Conservation (phyloP, 2,329 filamentous ascomycete genomes). For the Epichloe brachyelytri region DNA sequence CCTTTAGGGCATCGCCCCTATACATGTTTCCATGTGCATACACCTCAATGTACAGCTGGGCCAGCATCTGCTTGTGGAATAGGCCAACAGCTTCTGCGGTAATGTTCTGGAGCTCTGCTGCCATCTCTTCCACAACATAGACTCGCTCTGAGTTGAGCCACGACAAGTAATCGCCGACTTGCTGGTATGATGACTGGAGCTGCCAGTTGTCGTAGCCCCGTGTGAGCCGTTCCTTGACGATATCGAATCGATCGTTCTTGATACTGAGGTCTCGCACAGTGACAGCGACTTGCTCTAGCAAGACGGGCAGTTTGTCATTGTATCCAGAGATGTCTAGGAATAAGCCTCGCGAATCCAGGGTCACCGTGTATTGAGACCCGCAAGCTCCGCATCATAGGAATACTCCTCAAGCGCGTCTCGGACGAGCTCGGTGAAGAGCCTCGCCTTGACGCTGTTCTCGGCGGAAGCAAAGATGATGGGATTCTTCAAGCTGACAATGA, state of each 20-base stretch:
- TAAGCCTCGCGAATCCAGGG: conserved; percentile 57
- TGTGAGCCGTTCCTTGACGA: conserved; percentile 74
- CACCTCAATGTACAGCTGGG: conserved; percentile 77
- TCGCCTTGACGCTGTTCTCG: conserved; percentile 63
- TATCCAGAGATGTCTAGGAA: conserved; percentile 76
- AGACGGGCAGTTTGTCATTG: conserved; percentile 87
- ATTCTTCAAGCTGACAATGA: conserved; percentile 69
- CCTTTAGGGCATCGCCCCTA: conserved; percentile 78
- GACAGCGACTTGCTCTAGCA: conserved; percentile 76
- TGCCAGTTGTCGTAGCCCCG: conserved; percentile 77
- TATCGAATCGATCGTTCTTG: conserved; percentile 75
- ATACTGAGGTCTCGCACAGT: conserved; percentile 78
- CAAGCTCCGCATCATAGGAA: conserved; percentile 89
- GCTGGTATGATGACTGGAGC: conserved; percentile 77
- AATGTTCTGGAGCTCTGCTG: conserved; percentile 62
- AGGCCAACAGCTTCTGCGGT: conserved; percentile 60
- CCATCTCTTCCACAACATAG: conserved; percentile 68
- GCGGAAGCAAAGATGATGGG: conserved; percentile 70
- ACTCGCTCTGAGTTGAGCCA: conserved; percentile 68
- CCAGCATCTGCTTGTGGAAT: conserved; percentile 70
- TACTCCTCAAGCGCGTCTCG: conserved; percentile 84
- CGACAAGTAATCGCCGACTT: conserved; percentile 70
- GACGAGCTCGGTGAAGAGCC: conserved; percentile 74
- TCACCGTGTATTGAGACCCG: conserved; percentile 78
- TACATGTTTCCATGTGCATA: conserved; percentile 87